Evolutionary conservation across 2,329 filamentous ascomycete genomes (phyloP).

Genomic region (Cladosporium velox): DNA sequence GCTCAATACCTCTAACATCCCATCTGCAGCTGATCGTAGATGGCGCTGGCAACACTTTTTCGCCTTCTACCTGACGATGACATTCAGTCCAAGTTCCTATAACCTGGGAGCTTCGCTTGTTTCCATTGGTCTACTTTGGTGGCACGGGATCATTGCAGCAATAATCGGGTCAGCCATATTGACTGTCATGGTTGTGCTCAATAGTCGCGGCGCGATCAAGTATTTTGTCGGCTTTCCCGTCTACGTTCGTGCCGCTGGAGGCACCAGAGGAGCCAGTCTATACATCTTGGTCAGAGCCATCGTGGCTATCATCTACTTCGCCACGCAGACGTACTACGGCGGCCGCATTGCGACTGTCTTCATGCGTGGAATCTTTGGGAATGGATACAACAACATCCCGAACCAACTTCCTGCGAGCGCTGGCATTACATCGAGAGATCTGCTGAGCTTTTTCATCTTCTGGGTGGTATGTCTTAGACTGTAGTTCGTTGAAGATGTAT

Average conservation of each 20-base stretch:
- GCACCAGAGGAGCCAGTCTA: constrained; percentile 47
- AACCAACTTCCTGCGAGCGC: constrained; percentile 35
- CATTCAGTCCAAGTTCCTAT: constrained; percentile 34
- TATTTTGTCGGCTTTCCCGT: constrained; percentile 44
- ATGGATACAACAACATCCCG: constrained; percentile 38
- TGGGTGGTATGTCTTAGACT: constrained; percentile 26
- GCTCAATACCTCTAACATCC: neutral
- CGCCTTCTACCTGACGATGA: constrained; percentile 39
- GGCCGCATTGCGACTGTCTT: constrained; percentile 33
- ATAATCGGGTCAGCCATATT: constrained; percentile 1
- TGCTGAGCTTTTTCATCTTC: constrained; percentile 39
- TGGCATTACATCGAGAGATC: constrained; percentile 37
- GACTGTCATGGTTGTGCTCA: constrained; percentile 39
- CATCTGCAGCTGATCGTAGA: constrained; percentile 18
- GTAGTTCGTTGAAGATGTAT: too few species aligned
- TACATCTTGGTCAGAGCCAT: constrained; percentile 45
- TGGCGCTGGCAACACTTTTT: constrained; percentile 38
- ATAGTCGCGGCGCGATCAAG: constrained; percentile 38
- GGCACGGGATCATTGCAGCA: constrained; percentile 11
- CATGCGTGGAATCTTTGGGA: constrained; percentile 40
- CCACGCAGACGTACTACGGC: constrained; percentile 32
- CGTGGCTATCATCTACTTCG: constrained; percentile 46
- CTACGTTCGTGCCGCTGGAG: constrained; percentile 40
- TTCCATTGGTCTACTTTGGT: constrained; percentile 32
- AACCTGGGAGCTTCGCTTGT: constrained; percentile 39